Base-by-base conservation (phyloP, 2,329 filamentous ascomycete genomes). In the Alternaria metachromatica region DNA sequence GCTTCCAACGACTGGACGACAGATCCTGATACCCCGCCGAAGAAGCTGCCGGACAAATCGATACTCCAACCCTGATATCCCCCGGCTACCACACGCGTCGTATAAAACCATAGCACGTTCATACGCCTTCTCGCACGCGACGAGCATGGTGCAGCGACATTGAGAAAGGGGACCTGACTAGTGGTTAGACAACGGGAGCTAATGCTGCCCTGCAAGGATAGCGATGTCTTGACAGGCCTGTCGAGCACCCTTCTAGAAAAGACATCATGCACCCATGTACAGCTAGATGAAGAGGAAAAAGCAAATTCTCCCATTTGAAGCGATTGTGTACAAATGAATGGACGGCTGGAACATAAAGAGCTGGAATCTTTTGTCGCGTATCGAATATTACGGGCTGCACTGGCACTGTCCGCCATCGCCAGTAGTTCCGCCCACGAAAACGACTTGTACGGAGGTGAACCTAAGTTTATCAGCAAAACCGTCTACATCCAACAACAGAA, bases 101-200 rank as follows among this genome's bases (percentile, higher is more conserved):
- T 15, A 53, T 20, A 23, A n/a, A n/a, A n/a, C n/a, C n/a, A n/a
- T n/a, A n/a, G n/a, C n/a, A n/a, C 12, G 18, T 10, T 25, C 18
- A 26, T 13, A n/a, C 4, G 26, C 15, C 12, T 41, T 13, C 44
- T 53, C 23, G 4, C 30, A 55, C 25, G 21, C 33, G 58, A 55
- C 58, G 15, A 37, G 44, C 48, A 59, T 63, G 53, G 51, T 46
- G 26, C 8, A 25, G 25, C 55, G 30, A 55, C 43, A 48, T 46
- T 25, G 49, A 33, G 55, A 65, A 63, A 59, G 60, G 66, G 66
- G 65, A 58, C 61, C 64, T 60, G 46, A 53, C 63, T 67, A 66
- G 56, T 30, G 30, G 26, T 54, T 65, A 66, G 65, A 51, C 54
- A 44, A 51, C 69, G 65, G 69, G 67, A 67, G 46, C 65, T 67